phyloP scores from a whole-genome alignment of 192 early-diverging fungal species.

The Jimgerdemannia flammicorona region DNA sequence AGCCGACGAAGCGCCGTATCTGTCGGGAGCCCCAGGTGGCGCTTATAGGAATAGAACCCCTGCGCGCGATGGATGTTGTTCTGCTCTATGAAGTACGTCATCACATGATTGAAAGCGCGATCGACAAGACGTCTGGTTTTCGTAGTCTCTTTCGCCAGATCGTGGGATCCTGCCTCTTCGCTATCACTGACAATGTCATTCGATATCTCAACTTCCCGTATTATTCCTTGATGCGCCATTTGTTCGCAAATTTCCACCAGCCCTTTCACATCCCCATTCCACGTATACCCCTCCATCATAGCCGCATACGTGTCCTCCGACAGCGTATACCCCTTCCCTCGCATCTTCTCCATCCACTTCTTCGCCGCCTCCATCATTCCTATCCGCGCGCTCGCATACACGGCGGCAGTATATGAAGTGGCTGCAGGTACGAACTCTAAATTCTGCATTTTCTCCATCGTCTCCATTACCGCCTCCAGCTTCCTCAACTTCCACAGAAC shows the following conservation, averaged over 20 bases:
- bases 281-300: slow-evolving; percentile 5
- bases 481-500: background rate
- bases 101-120: background rate
- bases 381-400: background rate
- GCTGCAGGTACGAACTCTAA: background rate
- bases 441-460: background rate
- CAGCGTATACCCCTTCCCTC: background rate
- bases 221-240: background rate
- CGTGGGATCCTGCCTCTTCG: background rate
- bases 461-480: background rate
- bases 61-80: background rate
- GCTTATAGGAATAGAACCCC: background rate
- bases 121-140: background rate
- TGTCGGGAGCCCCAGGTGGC: background rate
- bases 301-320: slow-evolving; percentile 1
- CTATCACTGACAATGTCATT: background rate
- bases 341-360: slow-evolving; percentile 2
- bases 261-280: slow-evolving; percentile 1
- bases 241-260: slow-evolving; percentile 4
- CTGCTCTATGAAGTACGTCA: background rate
- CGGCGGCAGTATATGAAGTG: background rate
- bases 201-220: background rate
- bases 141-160: background rate
- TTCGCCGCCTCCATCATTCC: background rate
- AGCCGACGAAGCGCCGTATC: background rate